Conservation (phyloP, 345 rosid species). For the Syzygium jambos region DNA sequence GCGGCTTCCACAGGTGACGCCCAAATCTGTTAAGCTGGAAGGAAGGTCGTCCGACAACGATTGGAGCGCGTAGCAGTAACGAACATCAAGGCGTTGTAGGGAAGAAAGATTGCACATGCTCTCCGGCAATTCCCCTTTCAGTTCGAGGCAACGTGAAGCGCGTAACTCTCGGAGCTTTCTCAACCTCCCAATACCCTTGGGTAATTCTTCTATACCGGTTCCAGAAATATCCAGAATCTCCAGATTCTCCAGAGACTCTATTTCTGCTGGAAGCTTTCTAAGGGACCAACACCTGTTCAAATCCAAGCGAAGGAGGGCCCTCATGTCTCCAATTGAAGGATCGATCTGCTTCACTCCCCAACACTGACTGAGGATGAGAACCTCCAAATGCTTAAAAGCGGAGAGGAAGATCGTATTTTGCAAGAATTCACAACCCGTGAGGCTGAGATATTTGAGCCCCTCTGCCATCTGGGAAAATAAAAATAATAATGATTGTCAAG, state of each 20-base stretch:
- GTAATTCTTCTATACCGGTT: not conserved
- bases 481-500: no score
- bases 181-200: not conserved
- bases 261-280: not conserved
- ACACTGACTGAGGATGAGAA: not conserved
- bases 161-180: not conserved
- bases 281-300: rapidly evolving
- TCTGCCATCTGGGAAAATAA: not conserved
- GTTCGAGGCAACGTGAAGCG: rapidly evolving
- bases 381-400: not conserved
- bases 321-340: not conserved
- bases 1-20: not conserved
- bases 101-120: not conserved
- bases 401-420: not conserved
- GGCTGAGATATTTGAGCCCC: not conserved
- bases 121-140: not conserved
- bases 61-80: rapidly evolving
- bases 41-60: not conserved
- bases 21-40: not conserved
- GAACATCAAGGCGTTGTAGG: not conserved
- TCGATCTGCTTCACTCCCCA: no score
- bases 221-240: not conserved
- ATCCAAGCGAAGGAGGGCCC: not conserved
- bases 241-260: not conserved
- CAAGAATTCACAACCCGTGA: not conserved